phyloP scores from a whole-genome alignment of 2,329 filamentous ascomycete genomes.

The Fusarium sp. region DNA sequence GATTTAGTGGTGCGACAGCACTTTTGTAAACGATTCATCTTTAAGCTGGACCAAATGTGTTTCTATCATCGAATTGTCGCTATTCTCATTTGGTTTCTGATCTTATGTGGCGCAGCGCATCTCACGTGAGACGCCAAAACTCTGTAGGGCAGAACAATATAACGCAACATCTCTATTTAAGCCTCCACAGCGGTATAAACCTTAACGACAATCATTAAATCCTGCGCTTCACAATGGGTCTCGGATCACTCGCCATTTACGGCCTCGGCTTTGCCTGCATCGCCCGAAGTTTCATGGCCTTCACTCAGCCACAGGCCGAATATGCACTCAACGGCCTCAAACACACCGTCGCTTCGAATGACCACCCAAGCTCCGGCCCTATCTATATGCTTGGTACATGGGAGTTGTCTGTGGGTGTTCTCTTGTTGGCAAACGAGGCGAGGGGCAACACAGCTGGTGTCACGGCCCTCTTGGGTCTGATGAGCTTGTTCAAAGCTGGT shows the following conservation, averaged over 20 bases:
- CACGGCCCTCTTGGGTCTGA: not conserved
- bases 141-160: too few species aligned
- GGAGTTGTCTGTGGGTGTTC: conserved; percentile 3
- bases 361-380: conserved; percentile 1
- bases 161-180: too few species aligned
- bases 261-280: conserved; percentile 1
- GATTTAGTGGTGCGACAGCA: too few species aligned
- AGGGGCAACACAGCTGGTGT: not conserved
- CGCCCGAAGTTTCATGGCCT: conserved; percentile 14
- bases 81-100: not conserved
- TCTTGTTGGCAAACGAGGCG: not conserved
- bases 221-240: not conserved
- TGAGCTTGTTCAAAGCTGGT: conserved; percentile 14
- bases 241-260: not conserved
- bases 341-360: not conserved
- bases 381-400: conserved; percentile 21
- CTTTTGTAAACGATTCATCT: too few species aligned
- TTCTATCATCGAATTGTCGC: too few species aligned
- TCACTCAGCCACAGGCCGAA: conserved; percentile 19
- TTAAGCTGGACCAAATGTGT: too few species aligned
- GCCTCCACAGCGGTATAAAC: too few species aligned
- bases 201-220: too few species aligned
- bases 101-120: not conserved
- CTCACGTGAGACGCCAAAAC: conserved; percentile 1
- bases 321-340: conserved; percentile 13